Percentiles rank a stretch among this genome's conserved stretches.
Evolutionary conservation across 306 rosid genomes (phyloP).

Genomic region (Vicia sativa): DNA sequence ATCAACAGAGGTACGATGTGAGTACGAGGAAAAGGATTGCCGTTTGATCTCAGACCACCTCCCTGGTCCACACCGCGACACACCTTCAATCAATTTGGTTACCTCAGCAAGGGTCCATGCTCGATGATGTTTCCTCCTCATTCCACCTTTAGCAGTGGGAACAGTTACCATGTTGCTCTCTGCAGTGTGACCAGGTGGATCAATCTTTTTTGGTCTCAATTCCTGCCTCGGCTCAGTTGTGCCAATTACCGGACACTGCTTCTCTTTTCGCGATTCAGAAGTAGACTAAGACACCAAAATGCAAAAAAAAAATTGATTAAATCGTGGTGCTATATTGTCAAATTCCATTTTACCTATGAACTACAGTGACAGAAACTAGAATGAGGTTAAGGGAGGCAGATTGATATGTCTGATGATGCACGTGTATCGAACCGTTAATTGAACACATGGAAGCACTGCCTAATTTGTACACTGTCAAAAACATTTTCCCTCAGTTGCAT

Average conservation of each 20-base stretch:
- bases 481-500: no score
- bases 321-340: background rate
- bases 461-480: no score
- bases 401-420: no score
- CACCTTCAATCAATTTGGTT: conserved; percentile 86
- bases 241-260: conserved; percentile 40
- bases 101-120: conserved; percentile 97
- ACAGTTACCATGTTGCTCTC: conserved; percentile 56
- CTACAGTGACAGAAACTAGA: no score
- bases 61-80: conserved; percentile 89
- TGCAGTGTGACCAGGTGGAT: conserved; percentile 50
- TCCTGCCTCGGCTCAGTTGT: conserved; percentile 49
- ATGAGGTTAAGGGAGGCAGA: no score
- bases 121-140: conserved; percentile 94
- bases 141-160: conserved; percentile 82
- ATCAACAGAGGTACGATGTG: conserved; percentile 97
- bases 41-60: conserved; percentile 98
- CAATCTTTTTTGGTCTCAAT: conserved; percentile 46
- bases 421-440: no score
- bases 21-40: conserved; percentile 77
- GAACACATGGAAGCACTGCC: no score
- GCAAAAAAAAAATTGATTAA: background rate
- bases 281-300: conserved; percentile 46
- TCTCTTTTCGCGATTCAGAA: conserved; percentile 56
- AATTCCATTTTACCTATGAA: no score